Conservation (phyloP, 2,329 filamentous ascomycete species). For the Aschersonia sp. region DNA sequence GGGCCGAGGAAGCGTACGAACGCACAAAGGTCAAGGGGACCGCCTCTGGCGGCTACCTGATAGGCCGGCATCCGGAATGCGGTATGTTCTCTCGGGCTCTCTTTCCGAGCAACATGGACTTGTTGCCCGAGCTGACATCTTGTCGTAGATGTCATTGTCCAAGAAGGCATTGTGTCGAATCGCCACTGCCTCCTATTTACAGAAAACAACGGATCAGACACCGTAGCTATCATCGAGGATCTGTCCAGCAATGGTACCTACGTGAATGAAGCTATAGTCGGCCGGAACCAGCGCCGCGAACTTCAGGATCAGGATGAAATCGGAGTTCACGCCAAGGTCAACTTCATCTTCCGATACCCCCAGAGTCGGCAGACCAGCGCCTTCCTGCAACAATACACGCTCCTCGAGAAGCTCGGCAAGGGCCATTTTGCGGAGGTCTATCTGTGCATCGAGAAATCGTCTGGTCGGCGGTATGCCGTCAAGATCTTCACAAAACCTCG, state of each 20-base stretch:
- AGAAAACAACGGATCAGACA: slow-evolving; percentile 41
- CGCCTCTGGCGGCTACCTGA: slow-evolving; percentile 70
- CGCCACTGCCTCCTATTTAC: slow-evolving; percentile 59
- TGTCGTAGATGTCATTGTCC: slow-evolving; percentile 49
- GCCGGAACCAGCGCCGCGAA: slow-evolving; percentile 81
- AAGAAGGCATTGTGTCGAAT: slow-evolving; percentile 74
- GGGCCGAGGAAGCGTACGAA: slow-evolving; percentile 47
- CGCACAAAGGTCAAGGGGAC: slow-evolving; percentile 44
- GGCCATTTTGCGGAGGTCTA: slow-evolving; percentile 94
- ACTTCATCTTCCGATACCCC: slow-evolving; percentile 88
- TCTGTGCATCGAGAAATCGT: slow-evolving; percentile 72
- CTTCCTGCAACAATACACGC: slow-evolving; percentile 75
- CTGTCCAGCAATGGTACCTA: slow-evolving; percentile 94
- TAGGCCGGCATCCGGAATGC: slow-evolving; percentile 88
- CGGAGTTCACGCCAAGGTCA: slow-evolving; percentile 66
- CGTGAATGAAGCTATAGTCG: slow-evolving; percentile 81
- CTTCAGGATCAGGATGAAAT: slow-evolving; percentile 85
- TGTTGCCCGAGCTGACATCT: neutral
- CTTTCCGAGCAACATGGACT: neutral
- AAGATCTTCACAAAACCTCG: slow-evolving; percentile 85
- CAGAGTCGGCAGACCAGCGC: slow-evolving; percentile 55
- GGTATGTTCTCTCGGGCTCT: slow-evolving; percentile 40
- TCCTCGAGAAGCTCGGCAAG: slow-evolving; percentile 77
- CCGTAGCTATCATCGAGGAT: slow-evolving; percentile 72
- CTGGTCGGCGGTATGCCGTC: slow-evolving; percentile 73